Base-by-base conservation (phyloP, 164 flowering plant genomes). In the Vitis cinerea region DNA sequence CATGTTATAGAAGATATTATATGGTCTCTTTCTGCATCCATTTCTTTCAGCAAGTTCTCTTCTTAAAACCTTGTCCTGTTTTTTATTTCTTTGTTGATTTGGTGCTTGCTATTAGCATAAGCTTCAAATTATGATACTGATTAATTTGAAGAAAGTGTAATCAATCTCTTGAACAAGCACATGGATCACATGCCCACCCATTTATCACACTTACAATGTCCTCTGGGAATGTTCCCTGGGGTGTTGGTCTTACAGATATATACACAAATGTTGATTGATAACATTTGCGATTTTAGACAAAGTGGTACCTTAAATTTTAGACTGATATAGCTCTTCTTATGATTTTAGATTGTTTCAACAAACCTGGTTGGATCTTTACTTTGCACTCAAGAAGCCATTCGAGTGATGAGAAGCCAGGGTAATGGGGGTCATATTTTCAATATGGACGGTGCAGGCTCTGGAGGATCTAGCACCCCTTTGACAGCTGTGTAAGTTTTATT, bases 371-470 rank as follows among this genome's bases (percentile, higher is more conserved):
- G 99, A 10, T 95, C 98, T 58, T 72, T 95, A 62, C 84, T 95
- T 37, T 92, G 98, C 82, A 92, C 98, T 55, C 90, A 91, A 65
- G 96, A 92, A 86, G 99, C 99, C 61, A 88, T 91, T 88, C 80
- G 68, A 48, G 79, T 86, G 30, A 92, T 95, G 94, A 70, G 51
- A 57, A 73, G 72, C 59, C 99, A 92, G 71, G 68, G 59, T 11
- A 87, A 82, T 62, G 93, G 89, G 1, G 99, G 99, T 19, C 97
- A 95, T 77, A 83, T 95, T 71, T 95, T 95, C 75, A 95, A 95
- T 83, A 95, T 95, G 99, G 99, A 95, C 79, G 99, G 99, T 67
- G 97, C 97, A 49, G 99, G 99, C 48, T 95, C 99, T 54, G 99
- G 99, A 9, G 99, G 99, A 59, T 95, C 99, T 19, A 95, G 98